These are phyloP conservation scores for Scytalidium lignicola DNA, from an alignment of 2,329 filamentous ascomycete species.

Conservation along the genomic window DNA sequence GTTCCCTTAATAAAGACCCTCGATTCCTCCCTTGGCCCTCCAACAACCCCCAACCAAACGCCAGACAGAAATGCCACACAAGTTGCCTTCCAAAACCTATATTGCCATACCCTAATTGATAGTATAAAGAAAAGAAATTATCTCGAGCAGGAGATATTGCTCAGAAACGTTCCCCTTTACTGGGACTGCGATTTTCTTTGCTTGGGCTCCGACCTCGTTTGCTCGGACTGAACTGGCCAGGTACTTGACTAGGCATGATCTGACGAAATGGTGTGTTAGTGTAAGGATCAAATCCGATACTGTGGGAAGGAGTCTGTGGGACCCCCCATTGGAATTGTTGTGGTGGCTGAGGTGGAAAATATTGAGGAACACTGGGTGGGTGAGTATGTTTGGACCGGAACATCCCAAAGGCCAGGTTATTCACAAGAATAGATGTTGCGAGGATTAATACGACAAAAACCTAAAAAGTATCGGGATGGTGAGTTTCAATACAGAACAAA, in stretches of 20 bases:
- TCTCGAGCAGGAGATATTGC: neutral
- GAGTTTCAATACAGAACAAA: neutral
- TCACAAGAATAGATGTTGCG: slow-evolving; percentile 42
- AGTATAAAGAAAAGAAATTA: neutral
- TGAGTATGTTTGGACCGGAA: slow-evolving; percentile 23
- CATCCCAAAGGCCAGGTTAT: slow-evolving; percentile 42
- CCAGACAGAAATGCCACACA: neutral
- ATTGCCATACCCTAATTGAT: neutral
- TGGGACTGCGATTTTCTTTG: slow-evolving; percentile 20
- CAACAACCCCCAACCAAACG: neutral
- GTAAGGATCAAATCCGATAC: slow-evolving; percentile 14
- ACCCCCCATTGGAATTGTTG: slow-evolving; percentile 22
- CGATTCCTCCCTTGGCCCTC: neutral
- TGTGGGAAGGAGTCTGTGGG: slow-evolving; percentile 22
- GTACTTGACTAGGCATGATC: slow-evolving; percentile 24
- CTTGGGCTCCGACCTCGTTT: slow-evolving; percentile 19
- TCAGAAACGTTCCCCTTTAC: slow-evolving; percentile 13
- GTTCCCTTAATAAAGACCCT: neutral
- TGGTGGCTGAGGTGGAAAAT: slow-evolving; percentile 17
- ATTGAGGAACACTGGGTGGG: slow-evolving; percentile 27
- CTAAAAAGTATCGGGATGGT: slow-evolving; percentile 25
- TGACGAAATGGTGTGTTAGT: slow-evolving; percentile 14
- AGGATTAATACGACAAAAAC: slow-evolving; percentile 47
- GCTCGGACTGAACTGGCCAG: slow-evolving; percentile 22
- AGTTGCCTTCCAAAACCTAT: neutral